Base-by-base conservation (phyloP, 208 protist species). In the Crithidia mellificae region DNA sequence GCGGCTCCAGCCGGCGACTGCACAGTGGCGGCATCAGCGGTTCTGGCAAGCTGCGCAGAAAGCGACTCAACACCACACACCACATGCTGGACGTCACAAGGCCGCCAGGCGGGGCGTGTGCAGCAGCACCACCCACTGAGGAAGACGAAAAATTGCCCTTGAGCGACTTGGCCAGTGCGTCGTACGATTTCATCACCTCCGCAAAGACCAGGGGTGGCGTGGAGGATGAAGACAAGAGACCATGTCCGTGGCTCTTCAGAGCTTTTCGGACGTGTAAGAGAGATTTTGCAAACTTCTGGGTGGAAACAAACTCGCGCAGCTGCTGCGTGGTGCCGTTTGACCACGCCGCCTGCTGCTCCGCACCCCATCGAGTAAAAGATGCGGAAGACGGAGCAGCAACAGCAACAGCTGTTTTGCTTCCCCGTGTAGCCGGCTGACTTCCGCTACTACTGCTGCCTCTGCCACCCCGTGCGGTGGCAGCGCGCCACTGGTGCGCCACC, bases 21-120 rank as follows among this genome's bases (percentile, higher is more conserved):
- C 78, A 83, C 34, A 84, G 46, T 0, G 62, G 25, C 1, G 78
- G 72, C 30, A 88, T 66, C 32, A 88, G 64, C 9, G 83, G 78
- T 56, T 78, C 71, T 0, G 83, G 83, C 27, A 88, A 73, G 29
- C 65, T 66, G 6, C 72, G 30, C 39, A 88, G 34, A 62, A 84
- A 75, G 1, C 63, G 36, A 15, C 73, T 80, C 6, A 88, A 27
- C 17, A 83, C 24, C 20, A 54, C 58, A 41, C 68, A 64, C 74
- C 68, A 73, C 68, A 75, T 74, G 11, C 56, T 43, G 5, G 74
- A 34, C 2, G 63, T 70, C 27, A 70, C 17, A 6, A 17, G 14
- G 12, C 8, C 8, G 12, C 8, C 8, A 46, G 41, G 12, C 5
- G 38, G 14, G 6, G 46, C 49, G 34, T 19, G 29, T 3, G 20